These are phyloP conservation scores for Strombidium stylifer DNA, from an alignment of 73 alveolate genomes.

Conservation along the genomic window DNA sequence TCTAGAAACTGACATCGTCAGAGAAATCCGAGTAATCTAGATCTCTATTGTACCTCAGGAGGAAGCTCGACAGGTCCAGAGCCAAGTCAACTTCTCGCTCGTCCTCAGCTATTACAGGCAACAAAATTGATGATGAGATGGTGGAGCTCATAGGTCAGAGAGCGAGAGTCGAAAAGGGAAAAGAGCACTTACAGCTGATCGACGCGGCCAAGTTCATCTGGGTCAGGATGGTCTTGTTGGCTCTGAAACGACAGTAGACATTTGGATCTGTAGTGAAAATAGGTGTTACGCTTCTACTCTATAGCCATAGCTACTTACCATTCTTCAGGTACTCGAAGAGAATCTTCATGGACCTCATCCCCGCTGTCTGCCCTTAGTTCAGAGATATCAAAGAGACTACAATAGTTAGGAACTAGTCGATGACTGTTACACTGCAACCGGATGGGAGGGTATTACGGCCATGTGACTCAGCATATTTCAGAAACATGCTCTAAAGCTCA, in stretches of 20 bases:
- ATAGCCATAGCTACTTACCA: no score
- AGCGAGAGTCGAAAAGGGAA: no score
- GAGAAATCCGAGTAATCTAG: slow-evolving; percentile 47
- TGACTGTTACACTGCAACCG: slow-evolving; percentile 24
- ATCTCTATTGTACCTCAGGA: slow-evolving; percentile 48
- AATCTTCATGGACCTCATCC: slow-evolving; percentile 33
- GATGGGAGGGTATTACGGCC: slow-evolving; percentile 32
- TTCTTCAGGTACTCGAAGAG: slow-evolving; percentile 54
- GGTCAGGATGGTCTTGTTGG: slow-evolving; percentile 28
- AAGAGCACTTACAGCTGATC: background rate
- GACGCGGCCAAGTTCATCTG: slow-evolving; percentile 46
- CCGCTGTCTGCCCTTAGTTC: slow-evolving; percentile 23
- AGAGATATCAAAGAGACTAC: slow-evolving; percentile 37
- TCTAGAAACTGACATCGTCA: slow-evolving; percentile 19
- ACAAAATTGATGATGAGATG: no score
- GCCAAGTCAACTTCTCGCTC: slow-evolving; percentile 45
- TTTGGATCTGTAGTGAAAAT: background rate
- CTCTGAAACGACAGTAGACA: slow-evolving; percentile 44
- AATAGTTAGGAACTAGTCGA: slow-evolving; percentile 35
- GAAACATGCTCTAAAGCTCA: slow-evolving; percentile 40
- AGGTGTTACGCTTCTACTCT: background rate
- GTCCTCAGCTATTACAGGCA: background rate
- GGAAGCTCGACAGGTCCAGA: slow-evolving; percentile 38
- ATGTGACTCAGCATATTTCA: slow-evolving; percentile 38
- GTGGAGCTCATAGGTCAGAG: no score